phyloP scores from a whole-genome alignment of 352 stramenopile species.

The Pythium chondricola region DNA sequence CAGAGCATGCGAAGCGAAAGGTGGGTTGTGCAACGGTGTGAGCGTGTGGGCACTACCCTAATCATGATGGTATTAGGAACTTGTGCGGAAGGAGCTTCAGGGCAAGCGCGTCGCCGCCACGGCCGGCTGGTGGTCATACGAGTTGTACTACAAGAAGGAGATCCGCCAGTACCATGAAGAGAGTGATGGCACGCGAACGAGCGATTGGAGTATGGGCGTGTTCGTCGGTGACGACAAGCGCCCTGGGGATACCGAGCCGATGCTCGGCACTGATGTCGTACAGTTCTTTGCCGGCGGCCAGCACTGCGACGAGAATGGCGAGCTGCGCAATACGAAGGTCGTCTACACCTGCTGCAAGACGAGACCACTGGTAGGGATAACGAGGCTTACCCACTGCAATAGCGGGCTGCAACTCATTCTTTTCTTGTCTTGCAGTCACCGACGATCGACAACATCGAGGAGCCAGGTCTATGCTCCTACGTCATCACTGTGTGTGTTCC shows the following conservation, averaged over 20 bases:
- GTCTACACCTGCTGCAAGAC: slow-evolving; percentile 77
- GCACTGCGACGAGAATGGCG: slow-evolving; percentile 79
- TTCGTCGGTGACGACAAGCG: slow-evolving; percentile 33
- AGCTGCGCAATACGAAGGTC: slow-evolving; percentile 64
- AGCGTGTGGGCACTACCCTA: background rate
- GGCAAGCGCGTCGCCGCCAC: slow-evolving; percentile 50
- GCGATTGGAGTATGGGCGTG: slow-evolving; percentile 81
- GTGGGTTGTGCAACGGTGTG: background rate
- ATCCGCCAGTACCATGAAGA: slow-evolving; percentile 83
- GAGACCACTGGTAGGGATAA: slow-evolving; percentile 25
- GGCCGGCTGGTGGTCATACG: slow-evolving; percentile 80
- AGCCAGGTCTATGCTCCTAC: slow-evolving; percentile 77
- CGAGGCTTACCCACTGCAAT: too few relatives aligned
- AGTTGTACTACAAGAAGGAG: slow-evolving; percentile 76
- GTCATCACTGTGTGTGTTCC: slow-evolving; percentile 77
- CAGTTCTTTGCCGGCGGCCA: slow-evolving; percentile 75
- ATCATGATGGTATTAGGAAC: slow-evolving; percentile 8
- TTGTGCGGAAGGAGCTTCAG: slow-evolving; percentile 47
- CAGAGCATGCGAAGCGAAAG: slow-evolving; percentile 20
- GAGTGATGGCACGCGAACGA: slow-evolving; percentile 52
- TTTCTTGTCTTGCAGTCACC: slow-evolving; percentile 14
- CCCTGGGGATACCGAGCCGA: slow-evolving; percentile 15
- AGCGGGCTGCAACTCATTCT: background rate
- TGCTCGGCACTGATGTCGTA: slow-evolving; percentile 35
- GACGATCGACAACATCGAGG: slow-evolving; percentile 70